Evolutionary conservation across 106 monocot genomes (phyloP).

Genomic region (Acorus gramineus): DNA sequence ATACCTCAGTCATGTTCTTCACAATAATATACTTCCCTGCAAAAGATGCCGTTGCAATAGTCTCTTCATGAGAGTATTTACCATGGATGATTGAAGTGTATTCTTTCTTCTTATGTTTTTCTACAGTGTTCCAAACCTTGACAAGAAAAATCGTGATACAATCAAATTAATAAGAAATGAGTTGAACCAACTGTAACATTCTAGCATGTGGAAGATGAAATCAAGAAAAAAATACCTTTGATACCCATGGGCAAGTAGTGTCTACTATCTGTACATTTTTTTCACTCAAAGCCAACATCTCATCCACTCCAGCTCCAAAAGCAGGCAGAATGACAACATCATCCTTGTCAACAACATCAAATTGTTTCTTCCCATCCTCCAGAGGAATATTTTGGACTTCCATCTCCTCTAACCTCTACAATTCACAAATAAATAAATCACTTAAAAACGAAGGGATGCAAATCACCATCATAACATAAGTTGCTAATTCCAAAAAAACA

Average conservation of each 20-base stretch:
- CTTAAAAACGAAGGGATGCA: background rate
- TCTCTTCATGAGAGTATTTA: constrained; percentile 92
- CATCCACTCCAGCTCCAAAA: constrained; percentile 91
- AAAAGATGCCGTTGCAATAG: constrained; percentile 92
- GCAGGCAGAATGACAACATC: constrained; percentile 95
- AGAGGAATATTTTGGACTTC: constrained; percentile 73
- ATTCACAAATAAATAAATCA: no score
- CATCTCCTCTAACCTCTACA: constrained; percentile 87
- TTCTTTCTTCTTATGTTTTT: constrained; percentile 94
- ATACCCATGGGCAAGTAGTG: constrained; percentile 99
- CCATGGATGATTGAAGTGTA: constrained; percentile 97
- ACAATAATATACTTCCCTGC: constrained; percentile 83
- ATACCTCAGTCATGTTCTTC: constrained; percentile 86
- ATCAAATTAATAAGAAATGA: background rate
- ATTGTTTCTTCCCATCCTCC: constrained; percentile 59
- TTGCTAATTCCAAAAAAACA: background rate
- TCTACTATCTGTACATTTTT: constrained; percentile 97
- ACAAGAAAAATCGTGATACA: background rate
- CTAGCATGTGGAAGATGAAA: background rate
- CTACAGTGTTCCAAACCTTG: constrained; percentile 94
- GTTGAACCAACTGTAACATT: background rate
- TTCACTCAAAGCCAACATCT: constrained; percentile 80
- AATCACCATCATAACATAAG: background rate
- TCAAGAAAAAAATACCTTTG: constrained; percentile 47
- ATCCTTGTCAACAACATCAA: constrained; percentile 60